These are phyloP conservation scores for Arbutus unedo DNA, from an alignment of 148 eudicot genomes.

Conservation along the genomic window DNA sequence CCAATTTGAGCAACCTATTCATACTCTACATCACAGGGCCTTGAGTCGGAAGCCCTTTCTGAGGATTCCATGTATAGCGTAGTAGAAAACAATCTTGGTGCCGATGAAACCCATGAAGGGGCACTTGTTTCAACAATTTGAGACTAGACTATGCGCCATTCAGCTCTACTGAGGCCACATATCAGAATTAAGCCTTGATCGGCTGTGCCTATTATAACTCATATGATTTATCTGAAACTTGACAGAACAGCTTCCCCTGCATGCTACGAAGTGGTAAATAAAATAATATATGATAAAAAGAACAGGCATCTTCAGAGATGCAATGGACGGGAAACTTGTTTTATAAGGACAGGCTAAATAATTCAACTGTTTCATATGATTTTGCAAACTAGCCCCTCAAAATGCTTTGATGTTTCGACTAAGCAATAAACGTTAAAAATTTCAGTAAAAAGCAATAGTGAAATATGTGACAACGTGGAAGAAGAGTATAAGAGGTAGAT, in stretches of 20 bases:
- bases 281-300: neutral
- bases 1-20: neutral
- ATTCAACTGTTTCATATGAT: neutral
- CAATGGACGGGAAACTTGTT: neutral
- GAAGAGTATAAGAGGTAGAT: neutral
- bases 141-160: neutral
- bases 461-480: neutral
- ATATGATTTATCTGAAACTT: neutral
- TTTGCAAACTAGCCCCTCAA: neutral
- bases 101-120: neutral
- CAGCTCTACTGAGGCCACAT: neutral
- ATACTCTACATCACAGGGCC: neutral
- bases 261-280: neutral
- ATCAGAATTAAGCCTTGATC: neutral
- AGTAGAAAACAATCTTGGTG: neutral
- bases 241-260: neutral
- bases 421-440: neutral
- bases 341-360: neutral
- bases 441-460: neutral
- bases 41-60: neutral
- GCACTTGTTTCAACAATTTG: neutral
- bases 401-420: neutral
- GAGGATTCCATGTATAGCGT: neutral
- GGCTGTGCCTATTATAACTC: neutral
- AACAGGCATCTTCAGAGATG: constrained; percentile 2